Percentiles rank a stretch among this genome's conserved stretches.
Evolutionary conservation across 2,329 filamentous ascomycete genomes (phyloP).

Genomic region (Fusarium proliferatum): DNA sequence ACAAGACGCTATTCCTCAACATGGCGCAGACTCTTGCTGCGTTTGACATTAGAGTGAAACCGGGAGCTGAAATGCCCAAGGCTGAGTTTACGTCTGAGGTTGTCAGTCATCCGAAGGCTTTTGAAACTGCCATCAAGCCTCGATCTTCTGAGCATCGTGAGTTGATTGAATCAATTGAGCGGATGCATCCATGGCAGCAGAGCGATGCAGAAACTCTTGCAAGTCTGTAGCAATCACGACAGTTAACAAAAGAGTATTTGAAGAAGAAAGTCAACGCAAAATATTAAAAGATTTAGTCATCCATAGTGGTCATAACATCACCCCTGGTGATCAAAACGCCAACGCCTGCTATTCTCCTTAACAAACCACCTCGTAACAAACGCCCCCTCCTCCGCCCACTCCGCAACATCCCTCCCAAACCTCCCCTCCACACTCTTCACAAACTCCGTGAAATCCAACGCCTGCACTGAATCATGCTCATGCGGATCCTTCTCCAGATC

Average conservation of each 20-base stretch:
- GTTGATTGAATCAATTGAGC: conserved; percentile 18
- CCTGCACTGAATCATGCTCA: conserved; percentile 42
- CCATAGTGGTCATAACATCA: conserved; percentile 14
- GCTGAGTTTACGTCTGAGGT: conserved; percentile 24
- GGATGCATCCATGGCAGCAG: conserved; percentile 24
- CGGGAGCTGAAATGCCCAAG: not conserved
- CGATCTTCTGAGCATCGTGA: conserved; percentile 14
- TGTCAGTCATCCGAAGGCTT: conserved; percentile 26
- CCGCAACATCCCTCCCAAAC: conserved; percentile 43
- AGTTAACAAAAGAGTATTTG: accelerated
- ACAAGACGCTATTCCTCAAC: conserved; percentile 46
- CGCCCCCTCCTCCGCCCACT: conserved; percentile 49
- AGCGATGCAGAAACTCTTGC: conserved; percentile 1
- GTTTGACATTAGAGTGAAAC: conserved; percentile 51
- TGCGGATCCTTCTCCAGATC: conserved; percentile 43
- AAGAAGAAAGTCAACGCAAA: not conserved
- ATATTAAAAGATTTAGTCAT: conserved; percentile 26
- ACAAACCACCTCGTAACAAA: conserved; percentile 51
- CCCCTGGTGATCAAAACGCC: conserved; percentile 43
- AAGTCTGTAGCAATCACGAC: not conserved
- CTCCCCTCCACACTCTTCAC: conserved; percentile 40
- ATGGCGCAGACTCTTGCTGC: conserved; percentile 57
- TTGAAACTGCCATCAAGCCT: conserved; percentile 11
- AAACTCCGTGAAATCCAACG: conserved; percentile 43
- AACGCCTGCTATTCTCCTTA: conserved; percentile 51